These are phyloP conservation scores for Suhomyces kilbournensis DNA, from an alignment of 805 yeast genomes.

Conservation along the genomic window DNA sequence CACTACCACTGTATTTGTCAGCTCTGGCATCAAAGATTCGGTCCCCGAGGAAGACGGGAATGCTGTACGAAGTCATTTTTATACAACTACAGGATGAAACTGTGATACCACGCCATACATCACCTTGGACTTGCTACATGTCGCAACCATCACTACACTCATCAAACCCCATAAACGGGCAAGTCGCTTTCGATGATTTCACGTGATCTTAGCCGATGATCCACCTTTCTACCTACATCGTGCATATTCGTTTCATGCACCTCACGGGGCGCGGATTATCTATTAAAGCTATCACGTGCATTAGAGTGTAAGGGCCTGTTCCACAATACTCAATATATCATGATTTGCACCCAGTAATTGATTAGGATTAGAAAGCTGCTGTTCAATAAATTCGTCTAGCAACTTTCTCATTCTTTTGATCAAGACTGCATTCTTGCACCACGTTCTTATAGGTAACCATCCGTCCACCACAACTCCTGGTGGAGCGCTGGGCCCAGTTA, in stretches of 20 bases:
- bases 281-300: not conserved
- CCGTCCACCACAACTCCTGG: conserved; percentile 84
- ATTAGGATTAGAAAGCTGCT: conserved; percentile 45
- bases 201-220: not conserved
- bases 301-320: not conserved
- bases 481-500: conserved; percentile 41
- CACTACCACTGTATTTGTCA: not conserved
- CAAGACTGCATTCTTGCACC: conserved; percentile 92
- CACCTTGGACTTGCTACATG: no score
- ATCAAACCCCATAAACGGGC: not conserved
- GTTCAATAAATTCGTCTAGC: conserved; percentile 65
- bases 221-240: not conserved
- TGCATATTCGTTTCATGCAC: not conserved
- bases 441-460: conserved; percentile 89
- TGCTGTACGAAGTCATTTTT: no score
- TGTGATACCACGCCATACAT: no score
- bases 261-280: not conserved
- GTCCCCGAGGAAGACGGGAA: not conserved
- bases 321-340: conserved; percentile 1
- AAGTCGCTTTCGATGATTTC: not conserved
- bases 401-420: conserved; percentile 65
- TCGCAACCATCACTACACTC: not conserved
- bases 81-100: not conserved
- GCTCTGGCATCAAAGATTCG: not conserved
- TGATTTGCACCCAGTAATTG: not conserved